phyloP scores from a whole-genome alignment of 2,329 filamentous ascomycete species.

The Paraphoma chrysanthemicola region DNA sequence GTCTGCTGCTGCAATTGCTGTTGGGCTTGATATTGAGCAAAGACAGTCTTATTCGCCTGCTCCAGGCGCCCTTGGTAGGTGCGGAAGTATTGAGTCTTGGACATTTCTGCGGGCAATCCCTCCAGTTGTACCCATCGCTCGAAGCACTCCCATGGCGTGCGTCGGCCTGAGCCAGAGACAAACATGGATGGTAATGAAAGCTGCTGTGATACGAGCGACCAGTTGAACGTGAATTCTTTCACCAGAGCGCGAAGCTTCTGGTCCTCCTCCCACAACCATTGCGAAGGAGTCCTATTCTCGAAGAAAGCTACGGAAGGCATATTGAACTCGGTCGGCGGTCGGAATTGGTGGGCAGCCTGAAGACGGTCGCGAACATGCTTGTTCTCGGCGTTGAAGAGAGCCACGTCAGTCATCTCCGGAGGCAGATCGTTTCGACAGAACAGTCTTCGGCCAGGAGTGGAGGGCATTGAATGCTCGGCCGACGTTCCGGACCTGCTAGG shows the following conservation, averaged over 20 bases:
- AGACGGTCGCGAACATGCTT: constrained; percentile 88
- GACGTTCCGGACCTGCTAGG: constrained; percentile 46
- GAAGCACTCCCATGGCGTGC: constrained; percentile 98
- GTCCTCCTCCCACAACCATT: constrained; percentile 91
- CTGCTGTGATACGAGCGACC: constrained; percentile 89
- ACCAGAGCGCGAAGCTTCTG: constrained; percentile 86
- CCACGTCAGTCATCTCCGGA: constrained; percentile 77
- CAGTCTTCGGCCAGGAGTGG: constrained; percentile 47
- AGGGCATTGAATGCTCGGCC: constrained; percentile 54
- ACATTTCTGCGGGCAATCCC: constrained; percentile 89
- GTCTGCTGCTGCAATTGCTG: constrained; percentile 62
- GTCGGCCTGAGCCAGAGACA: constrained; percentile 83
- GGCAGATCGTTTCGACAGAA: constrained; percentile 59
- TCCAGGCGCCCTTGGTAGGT: constrained; percentile 70
- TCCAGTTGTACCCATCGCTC: constrained; percentile 95
- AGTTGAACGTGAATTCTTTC: constrained; percentile 95
- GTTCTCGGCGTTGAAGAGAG: constrained; percentile 88
- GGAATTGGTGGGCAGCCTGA: constrained; percentile 89
- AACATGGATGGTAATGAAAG: constrained; percentile 77
- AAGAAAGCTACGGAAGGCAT: constrained; percentile 95
- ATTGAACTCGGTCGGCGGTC: constrained; percentile 86
- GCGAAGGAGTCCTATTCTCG: constrained; percentile 82
- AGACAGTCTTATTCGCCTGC: constrained; percentile 65
- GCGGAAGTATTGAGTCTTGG: constrained; percentile 94
- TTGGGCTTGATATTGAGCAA: constrained; percentile 64